phyloP scores from a whole-genome alignment of 1,139 yeast species.

The Taphrina deformans region DNA sequence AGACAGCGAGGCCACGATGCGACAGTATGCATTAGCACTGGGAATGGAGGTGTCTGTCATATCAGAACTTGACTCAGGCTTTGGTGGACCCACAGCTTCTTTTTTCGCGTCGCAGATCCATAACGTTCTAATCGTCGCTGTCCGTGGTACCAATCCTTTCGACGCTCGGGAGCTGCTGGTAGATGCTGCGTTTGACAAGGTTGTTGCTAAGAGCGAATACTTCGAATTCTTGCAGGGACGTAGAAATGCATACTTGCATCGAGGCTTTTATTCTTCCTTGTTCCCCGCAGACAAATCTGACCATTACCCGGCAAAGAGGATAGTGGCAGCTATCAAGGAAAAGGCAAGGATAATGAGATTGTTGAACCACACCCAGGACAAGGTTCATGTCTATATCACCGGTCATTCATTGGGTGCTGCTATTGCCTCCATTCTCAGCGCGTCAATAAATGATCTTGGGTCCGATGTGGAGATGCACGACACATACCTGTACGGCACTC shows the following conservation, averaged over 20 bases:
- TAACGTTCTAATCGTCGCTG: conserved; percentile 13
- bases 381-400: conserved; percentile 22
- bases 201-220: neutral
- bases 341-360: conserved; percentile 7
- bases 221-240: neutral
- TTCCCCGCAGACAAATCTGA: conserved; percentile 8
- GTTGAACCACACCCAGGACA: neutral
- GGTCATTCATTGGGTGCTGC: conserved; percentile 34
- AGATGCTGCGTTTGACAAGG: conserved; percentile 22
- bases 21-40: neutral
- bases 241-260: neutral
- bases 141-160: conserved; percentile 27
- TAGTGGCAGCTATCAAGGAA: conserved; percentile 11
- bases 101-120: neutral
- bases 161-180: conserved; percentile 18
- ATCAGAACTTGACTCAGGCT: conserved; percentile 25
- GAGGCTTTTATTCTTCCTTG: conserved; percentile 24
- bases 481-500: conserved; percentile 25
- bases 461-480: neutral
- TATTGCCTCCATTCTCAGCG: conserved; percentile 20
- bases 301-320: conserved; percentile 10
- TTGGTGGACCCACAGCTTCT: conserved; percentile 27
- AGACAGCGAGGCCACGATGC: neutral
- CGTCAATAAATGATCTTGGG: conserved; percentile 2
- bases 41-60: conserved; percentile 2